phyloP scores from a whole-genome alignment of 2,329 filamentous ascomycete species.

The Thielaviopsis punctulata region DNA sequence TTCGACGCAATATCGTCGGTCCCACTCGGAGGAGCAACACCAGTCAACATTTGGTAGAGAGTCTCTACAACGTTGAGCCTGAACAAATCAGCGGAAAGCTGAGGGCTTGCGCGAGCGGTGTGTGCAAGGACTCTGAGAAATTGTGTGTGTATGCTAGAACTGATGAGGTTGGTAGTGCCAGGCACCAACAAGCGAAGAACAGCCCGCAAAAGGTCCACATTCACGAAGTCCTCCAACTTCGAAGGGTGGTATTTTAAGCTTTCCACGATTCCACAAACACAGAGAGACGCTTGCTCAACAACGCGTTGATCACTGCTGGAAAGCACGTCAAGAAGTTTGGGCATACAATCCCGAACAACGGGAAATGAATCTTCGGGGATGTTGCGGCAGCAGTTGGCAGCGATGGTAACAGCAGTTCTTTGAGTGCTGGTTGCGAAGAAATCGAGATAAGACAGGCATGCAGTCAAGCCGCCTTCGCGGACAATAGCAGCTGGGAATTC shows the following conservation, averaged over 20 bases:
- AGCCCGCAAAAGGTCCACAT: constrained; percentile 67
- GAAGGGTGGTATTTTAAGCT: constrained; percentile 81
- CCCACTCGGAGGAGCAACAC: constrained; percentile 74
- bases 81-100: constrained; percentile 73
- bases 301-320: constrained; percentile 89
- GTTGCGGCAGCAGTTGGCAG: constrained; percentile 94
- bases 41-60: constrained; percentile 89
- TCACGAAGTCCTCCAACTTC: constrained; percentile 85
- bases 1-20: constrained; percentile 65
- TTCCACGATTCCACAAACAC: constrained; percentile 88
- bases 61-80: constrained; percentile 97
- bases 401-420: constrained; percentile 87
- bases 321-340: constrained; percentile 76
- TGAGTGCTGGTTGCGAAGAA: constrained; percentile 97
- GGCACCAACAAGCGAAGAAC: constrained; percentile 77
- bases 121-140: constrained; percentile 86
- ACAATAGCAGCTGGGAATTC: constrained; percentile 94
- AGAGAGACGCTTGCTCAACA: constrained; percentile 89
- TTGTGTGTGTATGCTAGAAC: constrained; percentile 86
- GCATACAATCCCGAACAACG: constrained; percentile 91
- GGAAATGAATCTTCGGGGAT: constrained; percentile 86
- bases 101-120: constrained; percentile 74
- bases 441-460: constrained; percentile 89
- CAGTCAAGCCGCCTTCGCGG: constrained; percentile 81
- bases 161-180: constrained; percentile 88